phyloP scores from a whole-genome alignment of 2,329 filamentous ascomycete species.

The Nemania sp. region DNA sequence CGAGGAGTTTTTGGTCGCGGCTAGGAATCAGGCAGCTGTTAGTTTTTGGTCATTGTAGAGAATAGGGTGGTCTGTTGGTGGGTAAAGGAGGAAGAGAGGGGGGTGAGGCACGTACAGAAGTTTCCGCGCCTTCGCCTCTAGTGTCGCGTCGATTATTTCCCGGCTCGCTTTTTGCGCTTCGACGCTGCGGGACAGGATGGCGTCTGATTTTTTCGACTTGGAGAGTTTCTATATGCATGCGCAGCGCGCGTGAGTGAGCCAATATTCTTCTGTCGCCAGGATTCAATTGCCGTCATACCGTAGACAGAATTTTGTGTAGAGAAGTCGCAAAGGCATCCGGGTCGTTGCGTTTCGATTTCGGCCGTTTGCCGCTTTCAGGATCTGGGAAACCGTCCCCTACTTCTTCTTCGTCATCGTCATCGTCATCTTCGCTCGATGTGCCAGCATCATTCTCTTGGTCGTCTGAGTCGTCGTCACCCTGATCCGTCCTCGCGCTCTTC shows the following conservation, averaged over 20 bases:
- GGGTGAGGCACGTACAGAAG: slow-evolving; percentile 55
- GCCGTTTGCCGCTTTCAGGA: slow-evolving; percentile 40
- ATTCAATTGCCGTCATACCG: slow-evolving; percentile 39
- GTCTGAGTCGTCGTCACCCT: slow-evolving; percentile 27
- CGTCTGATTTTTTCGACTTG: slow-evolving; percentile 78
- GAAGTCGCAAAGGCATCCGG: slow-evolving; percentile 88
- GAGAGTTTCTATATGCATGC: slow-evolving; percentile 67
- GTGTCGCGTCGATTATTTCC: slow-evolving; percentile 71
- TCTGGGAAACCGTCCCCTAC: slow-evolving; percentile 33
- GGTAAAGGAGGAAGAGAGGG: too few relatives aligned
- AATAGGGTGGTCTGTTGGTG: neutral
- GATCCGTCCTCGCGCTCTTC: slow-evolving; percentile 20
- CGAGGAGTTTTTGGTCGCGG: slow-evolving; percentile 76
- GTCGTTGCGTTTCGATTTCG: slow-evolving; percentile 85
- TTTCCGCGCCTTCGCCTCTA: slow-evolving; percentile 79
- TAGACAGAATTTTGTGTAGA: slow-evolving; percentile 88
- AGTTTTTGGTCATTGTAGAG: too few relatives aligned
- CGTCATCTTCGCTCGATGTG: slow-evolving; percentile 29
- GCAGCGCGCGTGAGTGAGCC: neutral
- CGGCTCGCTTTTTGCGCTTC: slow-evolving; percentile 73
- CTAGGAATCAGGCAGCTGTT: slow-evolving; percentile 6
- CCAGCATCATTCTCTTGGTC: slow-evolving; percentile 28
- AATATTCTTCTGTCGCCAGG: neutral
- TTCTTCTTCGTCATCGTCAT: slow-evolving; percentile 31
- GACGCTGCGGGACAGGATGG: slow-evolving; percentile 84